Evolutionary conservation across 2,329 filamentous ascomycete species (phyloP).

Genomic region (Curvularia verruculosa): DNA sequence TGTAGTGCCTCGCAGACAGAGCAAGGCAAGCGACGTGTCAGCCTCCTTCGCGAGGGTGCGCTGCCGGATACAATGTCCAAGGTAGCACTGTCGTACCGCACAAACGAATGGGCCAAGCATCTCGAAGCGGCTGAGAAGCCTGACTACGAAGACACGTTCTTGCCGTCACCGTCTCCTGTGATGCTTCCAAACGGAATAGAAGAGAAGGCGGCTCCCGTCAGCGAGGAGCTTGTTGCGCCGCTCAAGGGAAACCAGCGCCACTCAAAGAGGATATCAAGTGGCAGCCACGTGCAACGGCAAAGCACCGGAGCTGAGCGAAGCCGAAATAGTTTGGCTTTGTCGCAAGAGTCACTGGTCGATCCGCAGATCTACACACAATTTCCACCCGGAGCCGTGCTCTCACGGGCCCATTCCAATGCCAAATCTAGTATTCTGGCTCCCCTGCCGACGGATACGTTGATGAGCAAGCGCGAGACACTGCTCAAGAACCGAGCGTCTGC

Average conservation of each 20-base stretch:
- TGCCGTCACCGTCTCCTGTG: constrained; percentile 53
- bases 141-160: constrained; percentile 65
- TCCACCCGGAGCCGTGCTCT: constrained; percentile 29
- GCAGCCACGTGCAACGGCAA: constrained; percentile 26
- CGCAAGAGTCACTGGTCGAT: constrained; percentile 28
- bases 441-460: constrained; percentile 54
- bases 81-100: constrained; percentile 81
- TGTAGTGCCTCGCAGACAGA: constrained; percentile 36
- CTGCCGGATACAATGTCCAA: constrained; percentile 76
- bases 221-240: constrained; percentile 35
- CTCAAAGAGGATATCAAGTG: constrained; percentile 35
- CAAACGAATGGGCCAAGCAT: constrained; percentile 96
- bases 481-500: constrained; percentile 52
- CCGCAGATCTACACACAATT: constrained; percentile 24
- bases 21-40: constrained; percentile 50
- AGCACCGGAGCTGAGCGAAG: constrained; percentile 26
- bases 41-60: constrained; percentile 54
- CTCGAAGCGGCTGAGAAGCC: constrained; percentile 77
- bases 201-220: constrained; percentile 63
- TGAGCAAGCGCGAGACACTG: constrained; percentile 62
- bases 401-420: constrained; percentile 29
- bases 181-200: constrained; percentile 46
- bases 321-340: constrained; percentile 33
- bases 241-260: constrained; percentile 24
- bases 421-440: constrained; percentile 29